Base-by-base conservation (phyloP, 2,329 filamentous ascomycete species). In the Aspergillus phoenicis region DNA sequence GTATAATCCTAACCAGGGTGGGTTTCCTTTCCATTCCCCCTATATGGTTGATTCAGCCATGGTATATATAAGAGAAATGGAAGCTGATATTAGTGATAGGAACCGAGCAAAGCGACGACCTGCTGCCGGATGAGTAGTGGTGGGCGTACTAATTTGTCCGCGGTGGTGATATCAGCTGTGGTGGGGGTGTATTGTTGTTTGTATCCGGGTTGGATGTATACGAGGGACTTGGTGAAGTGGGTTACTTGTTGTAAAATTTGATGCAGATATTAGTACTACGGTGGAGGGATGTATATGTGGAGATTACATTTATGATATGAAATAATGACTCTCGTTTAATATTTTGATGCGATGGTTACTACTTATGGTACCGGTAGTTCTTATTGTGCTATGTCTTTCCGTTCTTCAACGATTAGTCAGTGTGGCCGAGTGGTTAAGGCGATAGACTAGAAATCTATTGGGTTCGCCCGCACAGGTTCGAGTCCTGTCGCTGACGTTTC, bases 401-500 rank as follows among this genome's bases (percentile, higher is more conserved):
- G 6, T 43, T 4, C 3, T 20, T 20, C 5, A 49, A 26, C 41
- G 15, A 51, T n/a, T 17, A 28, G 47, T 51, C 47, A 51, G 47
- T 51, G 47, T 51, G 47, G 47, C 47, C 47, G 47, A 51, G 47
- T 51, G 47, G 47, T 51, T 51, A 51, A 51, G 47, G 47, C 47
- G 47, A 51, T 51, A 51, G 47, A 51, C 47, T 51, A 51, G 47
- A 51, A 51, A 60, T 60, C 48, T 61, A 53, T 61, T 62, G 57
- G 57, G 60, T 62, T 62, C 60, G 60, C 60, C 57, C 57, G 61
- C 61, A 62, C 61, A 62, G 61, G 61, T 62, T 62, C 61, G 61
- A 62, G 61, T 62, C 61, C 61, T 62, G 61, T 62, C 61, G 61
- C 61, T 62, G 61, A 62, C 61, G 61, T 47, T 84, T 86, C 45